Conservation (phyloP, 1,139 yeast species). For the Geotrichum citri-aurantii region DNA sequence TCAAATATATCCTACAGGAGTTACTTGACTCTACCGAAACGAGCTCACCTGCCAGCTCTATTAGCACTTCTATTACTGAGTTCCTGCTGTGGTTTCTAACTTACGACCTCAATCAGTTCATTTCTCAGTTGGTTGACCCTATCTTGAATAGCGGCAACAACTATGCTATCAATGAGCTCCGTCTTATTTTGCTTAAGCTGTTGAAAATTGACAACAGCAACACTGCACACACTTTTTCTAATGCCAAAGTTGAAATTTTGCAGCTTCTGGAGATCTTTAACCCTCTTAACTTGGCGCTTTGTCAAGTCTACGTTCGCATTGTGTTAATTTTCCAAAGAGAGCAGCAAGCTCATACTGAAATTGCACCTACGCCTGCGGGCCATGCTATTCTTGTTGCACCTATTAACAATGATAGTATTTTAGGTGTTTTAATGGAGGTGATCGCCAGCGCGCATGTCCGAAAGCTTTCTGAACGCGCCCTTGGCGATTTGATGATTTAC, state of each 20-base stretch:
- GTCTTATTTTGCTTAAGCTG: constrained; percentile 18
- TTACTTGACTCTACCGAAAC: constrained; percentile 19
- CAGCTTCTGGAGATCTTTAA: constrained; percentile 32
- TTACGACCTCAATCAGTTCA: constrained; percentile 19
- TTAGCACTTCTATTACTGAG: constrained; percentile 14
- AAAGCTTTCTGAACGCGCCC: constrained; percentile 6
- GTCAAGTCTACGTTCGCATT: constrained; percentile 44
- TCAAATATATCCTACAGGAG: constrained; percentile 25
- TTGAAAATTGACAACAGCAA: constrained; percentile 11
- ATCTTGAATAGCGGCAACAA: constrained; percentile 22
- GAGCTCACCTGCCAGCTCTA: constrained; percentile 8
- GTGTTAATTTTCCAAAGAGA: constrained; percentile 14
- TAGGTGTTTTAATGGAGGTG: constrained; percentile 6
- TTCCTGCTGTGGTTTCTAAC: constrained; percentile 22
- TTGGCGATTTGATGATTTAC: constrained; percentile 40
- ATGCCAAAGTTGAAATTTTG: constrained; percentile 21
- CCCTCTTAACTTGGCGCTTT: constrained; percentile 50
- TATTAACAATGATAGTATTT: not conserved
- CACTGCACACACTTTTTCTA: not conserved
- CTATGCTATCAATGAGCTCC: constrained; percentile 18
- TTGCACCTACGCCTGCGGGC: not conserved
- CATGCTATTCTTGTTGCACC: not conserved
- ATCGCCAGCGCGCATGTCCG: constrained; percentile 8
- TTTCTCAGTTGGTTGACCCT: constrained; percentile 24
- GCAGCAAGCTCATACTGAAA: not conserved